Evolutionary conservation across 495 filamentous ascomycete species (phyloP), one percentile per base, ranked within the genome.

Genomic region (Evernia prunastri): DNA sequence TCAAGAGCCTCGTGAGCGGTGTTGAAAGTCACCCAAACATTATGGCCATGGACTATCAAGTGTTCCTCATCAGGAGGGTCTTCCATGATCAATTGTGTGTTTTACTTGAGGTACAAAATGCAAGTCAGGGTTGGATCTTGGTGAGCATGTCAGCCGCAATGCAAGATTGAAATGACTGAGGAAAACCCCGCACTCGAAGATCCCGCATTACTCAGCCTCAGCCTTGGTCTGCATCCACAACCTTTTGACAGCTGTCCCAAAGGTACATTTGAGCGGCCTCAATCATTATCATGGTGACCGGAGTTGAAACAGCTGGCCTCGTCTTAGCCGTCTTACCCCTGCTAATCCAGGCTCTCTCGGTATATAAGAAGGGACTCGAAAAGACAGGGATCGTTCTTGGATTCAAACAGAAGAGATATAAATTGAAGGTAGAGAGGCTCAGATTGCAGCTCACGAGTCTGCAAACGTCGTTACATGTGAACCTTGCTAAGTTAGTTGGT

Each of bases 361-460:
- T 49, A 4, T 61, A 51, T 13, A 61, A 35, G 7, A 23, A 35
- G 10, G 59, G 59, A 11, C 59, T 61, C n/a, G 43, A 61, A 11
- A 42, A 51, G 59, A 59, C 58, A 31, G 58, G 23, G 17, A 45
- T 31, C 37, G 25, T 59, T 6, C 58, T 45, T 12, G 58, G 58
- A 3, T 40, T 59, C 25, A 59, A 59, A 27, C 58, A 59, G 8
- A 43, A 43, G 37, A 59, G 13, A 45, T 45, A 59, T 27, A 59
- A 59, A 43, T 0, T 42, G 7, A 45, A 59, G 37, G 37, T 59
- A 7, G 58, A 59, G 27, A 42, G 58, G 7, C 12, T 59, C 6
- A 43, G 58, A 31, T 9, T 13, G 17, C 58, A 25, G 27, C 37
- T 59, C 29, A 25, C 10, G 37, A 17, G n/a, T 10, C 23, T 42